These are phyloP conservation scores for Centrapalus pauciflorus DNA, from an alignment of 129 eudicot genomes.

Conservation along the genomic window DNA sequence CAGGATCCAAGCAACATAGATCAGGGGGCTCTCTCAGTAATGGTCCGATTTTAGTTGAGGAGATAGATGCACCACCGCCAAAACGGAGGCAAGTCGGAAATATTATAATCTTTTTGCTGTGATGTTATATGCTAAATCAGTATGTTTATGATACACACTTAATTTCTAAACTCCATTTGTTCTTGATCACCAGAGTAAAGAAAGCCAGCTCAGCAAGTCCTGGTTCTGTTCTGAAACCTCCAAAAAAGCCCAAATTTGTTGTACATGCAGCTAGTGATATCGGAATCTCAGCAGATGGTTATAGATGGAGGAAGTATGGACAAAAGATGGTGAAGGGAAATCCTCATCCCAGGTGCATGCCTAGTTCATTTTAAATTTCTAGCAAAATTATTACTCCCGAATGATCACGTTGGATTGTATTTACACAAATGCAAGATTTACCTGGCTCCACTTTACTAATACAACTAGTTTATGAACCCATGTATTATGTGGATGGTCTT, in stretches of 20 bases:
- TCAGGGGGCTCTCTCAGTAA: constrained; percentile 40
- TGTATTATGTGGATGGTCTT: too few relatives aligned
- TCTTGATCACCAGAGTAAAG: constrained; percentile 51
- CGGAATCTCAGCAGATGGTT: constrained; percentile 73
- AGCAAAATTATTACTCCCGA: neutral
- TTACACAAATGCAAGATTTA: neutral
- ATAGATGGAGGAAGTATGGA: constrained; percentile 78
- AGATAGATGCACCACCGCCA: constrained; percentile 50
- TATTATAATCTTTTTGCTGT: neutral
- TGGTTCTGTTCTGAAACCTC: constrained; percentile 43
- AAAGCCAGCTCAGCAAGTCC: constrained; percentile 35
- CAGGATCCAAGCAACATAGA: constrained; percentile 30
- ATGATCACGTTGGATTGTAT: neutral
- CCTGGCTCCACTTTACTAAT: neutral
- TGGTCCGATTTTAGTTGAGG: constrained; percentile 31
- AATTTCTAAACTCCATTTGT: neutral
- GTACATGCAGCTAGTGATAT: constrained; percentile 78
- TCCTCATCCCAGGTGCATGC: constrained; percentile 76
- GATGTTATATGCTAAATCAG: neutral
- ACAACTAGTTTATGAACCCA: too few relatives aligned
- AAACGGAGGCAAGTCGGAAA: constrained; percentile 45
- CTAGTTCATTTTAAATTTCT: neutral
- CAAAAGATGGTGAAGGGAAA: constrained; percentile 77
- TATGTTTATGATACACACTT: neutral
- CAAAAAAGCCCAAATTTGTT: constrained; percentile 69